Evolutionary conservation across 805 yeast species (phyloP), one percentile per base, ranked within the genome.

Genomic region (Grigorovia transvaalensis): DNA sequence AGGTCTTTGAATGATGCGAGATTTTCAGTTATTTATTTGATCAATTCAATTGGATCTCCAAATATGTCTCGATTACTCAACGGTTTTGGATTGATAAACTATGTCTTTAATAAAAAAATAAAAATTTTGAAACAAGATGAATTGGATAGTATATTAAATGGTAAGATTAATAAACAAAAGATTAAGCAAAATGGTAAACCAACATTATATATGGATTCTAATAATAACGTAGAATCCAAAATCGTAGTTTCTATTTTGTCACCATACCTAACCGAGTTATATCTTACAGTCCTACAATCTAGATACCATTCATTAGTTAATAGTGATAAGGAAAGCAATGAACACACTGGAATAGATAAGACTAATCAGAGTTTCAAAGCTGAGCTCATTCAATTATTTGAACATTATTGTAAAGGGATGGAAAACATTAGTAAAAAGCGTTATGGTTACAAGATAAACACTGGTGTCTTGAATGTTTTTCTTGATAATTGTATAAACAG

Each of bases 1-100:
- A 51, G 62, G 43, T 52, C 59, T 5, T 64, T 63, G 27, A 59
- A 64, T 40, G 69, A 66, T 47, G 64, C 68, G 11, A 63, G 60
- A 52, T 46, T 65, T 30, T 52, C 55, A 2, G 52, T 58, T 12
- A 59, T 59, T 43, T 61, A 62, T 42, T 23, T 64, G 3, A 38
- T 61, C 19, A 57, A 65, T 9, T 56, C 61, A 3, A 44, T 50
- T 8, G 29, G 48, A 15, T 29, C 44, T 3, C 51, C 54, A 18
- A 18, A 50, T 11, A 55, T 62, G 11, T 51, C 53, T 7, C 38
- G n/a, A 5, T 35, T 64, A 13, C 33, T 66, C 40, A 66, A 66
- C 49, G 52, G 60, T 1, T 50, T 66, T 9, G 68, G 69, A 0
- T 9, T 66, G 13, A 38, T 46, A 4, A 18, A 33, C 18, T 46